Base-by-base conservation (phyloP, 129 eudicot species). In the Solidago caesia region DNA sequence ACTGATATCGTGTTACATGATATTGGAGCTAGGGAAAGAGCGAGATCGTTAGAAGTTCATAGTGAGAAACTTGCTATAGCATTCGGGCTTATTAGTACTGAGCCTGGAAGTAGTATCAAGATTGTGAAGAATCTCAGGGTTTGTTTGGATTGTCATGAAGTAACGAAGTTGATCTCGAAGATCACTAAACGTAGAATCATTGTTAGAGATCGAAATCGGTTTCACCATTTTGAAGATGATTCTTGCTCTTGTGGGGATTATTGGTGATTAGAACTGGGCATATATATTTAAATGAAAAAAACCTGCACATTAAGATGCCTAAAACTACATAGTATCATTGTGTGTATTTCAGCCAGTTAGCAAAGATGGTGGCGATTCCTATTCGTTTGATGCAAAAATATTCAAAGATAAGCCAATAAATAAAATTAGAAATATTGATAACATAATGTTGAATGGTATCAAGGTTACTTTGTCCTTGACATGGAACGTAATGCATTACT, bases 41-140 rank as follows among this genome's bases (percentile, higher is more conserved):
- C 81, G 71, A 71, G 84, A 45, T 86, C 87, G 0, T 46, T 89
- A 14, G 91, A 84, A 26, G 88, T 92, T 70, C 97, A 92, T 49
- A 89, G 97, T 29, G 97, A 92, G 85, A 89, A 74, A 82, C 93
- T 89, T 26, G 96, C 96, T 5, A 77, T 89, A 62, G 88, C 93
- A 4, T 92, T 79, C 39, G 97, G 97, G 65, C 87, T 92, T 41
- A 89, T 89, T 55, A 87, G 91, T 29, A 92, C 89, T 2, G 45
- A 71, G 69, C 82, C 92, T 8, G 74, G 85, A 52, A 85, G 82
- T 39, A 70, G 85, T 5, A 77, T 87, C 44, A 89, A 85, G 75
- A 85, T 92, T 64, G 88, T 87, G 73, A 92, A 89, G 81, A 92
- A 92, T 73, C 83, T 92, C 57, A 70, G 93, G 64, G 88, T 92